Evolutionary conservation across 1,284 basidiomycete species (phyloP).

Genomic region (Ceratobasidium sp.): DNA sequence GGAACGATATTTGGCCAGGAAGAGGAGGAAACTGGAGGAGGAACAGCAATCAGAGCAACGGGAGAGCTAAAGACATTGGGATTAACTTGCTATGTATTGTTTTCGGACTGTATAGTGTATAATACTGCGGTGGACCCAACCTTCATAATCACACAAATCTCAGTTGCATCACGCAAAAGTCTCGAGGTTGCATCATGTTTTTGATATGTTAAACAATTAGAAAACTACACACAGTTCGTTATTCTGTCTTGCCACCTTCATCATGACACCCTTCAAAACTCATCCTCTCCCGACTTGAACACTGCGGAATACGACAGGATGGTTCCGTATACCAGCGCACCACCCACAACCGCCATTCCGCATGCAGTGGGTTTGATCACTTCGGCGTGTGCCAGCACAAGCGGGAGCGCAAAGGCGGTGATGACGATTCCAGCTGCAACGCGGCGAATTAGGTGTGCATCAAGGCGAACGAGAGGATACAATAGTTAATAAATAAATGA

Average conservation of each 20-base stretch:
- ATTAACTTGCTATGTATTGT: neutral
- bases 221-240: neutral
- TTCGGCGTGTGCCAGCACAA: constrained; percentile 89
- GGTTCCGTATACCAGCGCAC: constrained; percentile 90
- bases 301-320: constrained; percentile 85
- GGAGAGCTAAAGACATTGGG: neutral
- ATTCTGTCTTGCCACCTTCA: neutral
- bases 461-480: too few species aligned
- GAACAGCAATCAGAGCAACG: constrained; percentile 24
- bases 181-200: neutral
- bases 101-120: neutral
- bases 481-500: too few species aligned
- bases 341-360: constrained; percentile 92
- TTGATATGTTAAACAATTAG: neutral
- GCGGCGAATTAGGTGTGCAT: neutral
- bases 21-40: constrained; percentile 74
- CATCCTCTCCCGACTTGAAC: constrained; percentile 76
- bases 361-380: constrained; percentile 86
- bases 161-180: neutral
- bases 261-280: constrained; percentile 58
- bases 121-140: neutral
- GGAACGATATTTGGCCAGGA: constrained; percentile 77
- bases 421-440: constrained; percentile 83
- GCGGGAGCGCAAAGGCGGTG: constrained; percentile 90
- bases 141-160: neutral